phyloP scores from a whole-genome alignment of 148 eudicot species.

The Rhododendron vialii region DNA sequence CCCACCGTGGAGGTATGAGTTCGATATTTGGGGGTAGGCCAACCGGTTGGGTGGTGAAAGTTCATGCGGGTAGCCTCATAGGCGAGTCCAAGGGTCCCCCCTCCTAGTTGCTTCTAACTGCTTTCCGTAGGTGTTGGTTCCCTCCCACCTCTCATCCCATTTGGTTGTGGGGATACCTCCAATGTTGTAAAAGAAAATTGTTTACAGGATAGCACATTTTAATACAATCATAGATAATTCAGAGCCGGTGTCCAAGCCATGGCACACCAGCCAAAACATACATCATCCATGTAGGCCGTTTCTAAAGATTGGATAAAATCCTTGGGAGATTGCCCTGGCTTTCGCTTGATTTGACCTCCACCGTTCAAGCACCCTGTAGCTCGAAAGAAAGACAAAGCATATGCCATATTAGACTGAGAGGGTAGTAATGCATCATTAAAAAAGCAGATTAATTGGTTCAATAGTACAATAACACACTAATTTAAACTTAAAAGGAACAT shows the following conservation, averaged over 20 bases:
- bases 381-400: not conserved
- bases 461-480: not conserved
- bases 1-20: too few relatives aligned
- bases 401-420: not conserved
- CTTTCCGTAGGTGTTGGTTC: too few relatives aligned
- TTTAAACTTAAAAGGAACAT: not conserved
- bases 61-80: not conserved
- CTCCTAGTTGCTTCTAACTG: too few relatives aligned
- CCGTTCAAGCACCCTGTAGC: slow-evolving; percentile 88
- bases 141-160: not conserved
- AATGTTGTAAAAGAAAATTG: too few relatives aligned
- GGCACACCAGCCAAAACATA: slow-evolving; percentile 26
- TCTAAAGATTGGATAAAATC: slow-evolving; percentile 75
- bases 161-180: not conserved
- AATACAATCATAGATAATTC: not conserved
- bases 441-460: not conserved
- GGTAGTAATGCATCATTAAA: not conserved
- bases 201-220: not conserved
- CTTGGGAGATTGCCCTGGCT: slow-evolving; percentile 75
- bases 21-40: too few relatives aligned
- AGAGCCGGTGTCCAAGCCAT: not conserved
- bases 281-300: slow-evolving; percentile 58
- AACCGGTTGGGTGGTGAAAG: too few relatives aligned
- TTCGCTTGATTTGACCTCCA: slow-evolving; percentile 92
- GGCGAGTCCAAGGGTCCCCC: too few relatives aligned